A percentile compares a stretch with the other conserved stretches of the same genome.
Conservation (phyloP, 2,329 filamentous ascomycete species). For the Phyllosticta citriasiana region DNA sequence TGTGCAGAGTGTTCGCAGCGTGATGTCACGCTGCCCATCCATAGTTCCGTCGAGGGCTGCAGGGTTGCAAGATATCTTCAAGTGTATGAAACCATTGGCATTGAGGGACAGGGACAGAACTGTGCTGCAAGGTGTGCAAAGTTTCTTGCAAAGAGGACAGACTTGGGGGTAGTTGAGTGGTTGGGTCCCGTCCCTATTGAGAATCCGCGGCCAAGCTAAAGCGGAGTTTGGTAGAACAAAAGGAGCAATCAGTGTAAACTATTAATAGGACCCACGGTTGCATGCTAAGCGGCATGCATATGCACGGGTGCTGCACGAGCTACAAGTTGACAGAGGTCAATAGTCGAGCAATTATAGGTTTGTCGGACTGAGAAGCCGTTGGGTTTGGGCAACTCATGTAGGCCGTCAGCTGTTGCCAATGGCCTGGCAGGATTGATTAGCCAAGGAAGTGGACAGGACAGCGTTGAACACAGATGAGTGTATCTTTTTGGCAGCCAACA, state of each 20-base stretch:
- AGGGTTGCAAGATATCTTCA: too few species aligned
- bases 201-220: background rate
- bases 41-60: background rate
- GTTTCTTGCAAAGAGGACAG: too few species aligned
- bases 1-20: background rate
- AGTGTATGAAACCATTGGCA: too few species aligned
- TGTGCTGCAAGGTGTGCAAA: too few species aligned
- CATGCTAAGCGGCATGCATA: background rate
- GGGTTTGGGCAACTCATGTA: background rate
- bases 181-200: too few species aligned
- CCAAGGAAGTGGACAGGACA: background rate
- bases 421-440: background rate
- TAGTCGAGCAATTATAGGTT: background rate
- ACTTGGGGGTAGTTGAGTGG: too few species aligned
- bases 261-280: background rate
- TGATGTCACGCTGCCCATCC: background rate
- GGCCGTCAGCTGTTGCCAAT: background rate
- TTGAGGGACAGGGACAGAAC: too few species aligned
- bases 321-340: background rate
- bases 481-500: background rate
- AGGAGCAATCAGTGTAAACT: background rate
- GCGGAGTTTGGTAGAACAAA: background rate
- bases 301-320: background rate
- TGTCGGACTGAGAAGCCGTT: background rate
- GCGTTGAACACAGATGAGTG: background rate